Evolutionary conservation across 1,139 yeast genomes (phyloP).

Genomic region (Geotrichum aggregatum): DNA sequence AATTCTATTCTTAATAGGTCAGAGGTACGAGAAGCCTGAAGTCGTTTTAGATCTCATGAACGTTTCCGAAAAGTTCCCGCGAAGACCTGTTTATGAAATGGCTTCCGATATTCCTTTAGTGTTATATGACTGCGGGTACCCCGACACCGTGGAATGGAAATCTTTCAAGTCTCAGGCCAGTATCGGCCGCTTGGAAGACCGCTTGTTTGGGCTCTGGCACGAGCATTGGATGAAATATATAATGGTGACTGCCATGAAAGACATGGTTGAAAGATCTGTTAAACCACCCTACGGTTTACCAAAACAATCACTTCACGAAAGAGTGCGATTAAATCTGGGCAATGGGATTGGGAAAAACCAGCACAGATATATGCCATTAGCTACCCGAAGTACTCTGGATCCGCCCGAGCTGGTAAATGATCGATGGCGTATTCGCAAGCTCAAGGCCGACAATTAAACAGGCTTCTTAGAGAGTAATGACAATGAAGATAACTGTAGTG

Average conservation of each 20-base stretch:
- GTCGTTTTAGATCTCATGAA: constrained; percentile 59
- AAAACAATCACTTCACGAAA: background rate
- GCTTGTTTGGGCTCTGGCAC: constrained; percentile 34
- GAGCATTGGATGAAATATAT: constrained; percentile 39
- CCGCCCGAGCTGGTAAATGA: constrained; percentile 63
- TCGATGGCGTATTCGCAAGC: constrained; percentile 43
- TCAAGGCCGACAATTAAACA: too few species aligned
- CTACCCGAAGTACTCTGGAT: constrained; percentile 56
- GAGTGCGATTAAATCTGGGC: constrained; percentile 28
- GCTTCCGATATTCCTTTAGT: constrained; percentile 90
- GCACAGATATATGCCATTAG: constrained; percentile 55
- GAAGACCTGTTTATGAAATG: constrained; percentile 80
- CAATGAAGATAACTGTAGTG: too few species aligned
- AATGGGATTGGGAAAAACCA: constrained; percentile 36
- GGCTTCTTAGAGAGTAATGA: too few species aligned
- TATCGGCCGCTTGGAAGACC: constrained; percentile 25
- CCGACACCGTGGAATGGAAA: constrained; percentile 59
- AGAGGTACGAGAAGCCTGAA: constrained; percentile 58
- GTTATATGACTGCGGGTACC: constrained; percentile 75
- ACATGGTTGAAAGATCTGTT: constrained; percentile 24
- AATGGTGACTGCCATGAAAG: constrained; percentile 34
- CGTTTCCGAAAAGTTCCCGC: constrained; percentile 45
- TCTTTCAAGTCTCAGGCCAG: constrained; percentile 26
- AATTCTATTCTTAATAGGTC: constrained; percentile 73
- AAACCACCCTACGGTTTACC: constrained; percentile 7